Conservation (phyloP, 75 land plant species). For the Larix kaempferi region DNA sequence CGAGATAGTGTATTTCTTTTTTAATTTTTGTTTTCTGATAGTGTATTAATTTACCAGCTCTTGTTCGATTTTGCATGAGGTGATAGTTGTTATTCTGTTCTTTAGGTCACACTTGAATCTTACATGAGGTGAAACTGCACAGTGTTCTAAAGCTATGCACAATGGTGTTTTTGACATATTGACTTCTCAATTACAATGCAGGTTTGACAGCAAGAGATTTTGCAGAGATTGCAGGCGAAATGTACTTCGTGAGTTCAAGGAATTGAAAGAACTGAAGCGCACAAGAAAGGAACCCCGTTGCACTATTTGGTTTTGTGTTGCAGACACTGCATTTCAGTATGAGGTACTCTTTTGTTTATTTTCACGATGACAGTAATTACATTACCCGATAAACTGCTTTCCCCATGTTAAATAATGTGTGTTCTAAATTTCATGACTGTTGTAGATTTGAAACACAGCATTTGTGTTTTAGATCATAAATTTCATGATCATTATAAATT, state of each 20-base stretch:
- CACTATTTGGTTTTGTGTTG: constrained; percentile 96
- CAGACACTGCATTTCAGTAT: constrained; percentile 91
- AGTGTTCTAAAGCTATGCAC: not conserved
- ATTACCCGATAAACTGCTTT: too few relatives aligned
- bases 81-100: not conserved
- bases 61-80: not conserved
- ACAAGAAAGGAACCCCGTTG: constrained; percentile 84
- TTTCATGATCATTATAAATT: too few relatives aligned
- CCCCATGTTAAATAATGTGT: too few relatives aligned
- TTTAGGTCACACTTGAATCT: not conserved
- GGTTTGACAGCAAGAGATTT: constrained; percentile 71
- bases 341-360: constrained; percentile 49
- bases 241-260: constrained; percentile 97
- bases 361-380: too few relatives aligned
- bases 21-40: too few relatives aligned
- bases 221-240: constrained; percentile 99
- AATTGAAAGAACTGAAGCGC: constrained; percentile 93
- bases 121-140: not conserved
- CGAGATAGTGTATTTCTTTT: too few relatives aligned
- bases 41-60: not conserved
- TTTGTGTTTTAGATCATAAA: not conserved
- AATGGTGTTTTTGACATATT: not conserved
- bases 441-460: not conserved
- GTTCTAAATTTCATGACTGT: not conserved
- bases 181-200: constrained; percentile 1